Evolutionary conservation across 768 basidiomycete species (phyloP), one percentile per base, ranked within the genome.

Genomic region (Gymnopilus dilepis): DNA sequence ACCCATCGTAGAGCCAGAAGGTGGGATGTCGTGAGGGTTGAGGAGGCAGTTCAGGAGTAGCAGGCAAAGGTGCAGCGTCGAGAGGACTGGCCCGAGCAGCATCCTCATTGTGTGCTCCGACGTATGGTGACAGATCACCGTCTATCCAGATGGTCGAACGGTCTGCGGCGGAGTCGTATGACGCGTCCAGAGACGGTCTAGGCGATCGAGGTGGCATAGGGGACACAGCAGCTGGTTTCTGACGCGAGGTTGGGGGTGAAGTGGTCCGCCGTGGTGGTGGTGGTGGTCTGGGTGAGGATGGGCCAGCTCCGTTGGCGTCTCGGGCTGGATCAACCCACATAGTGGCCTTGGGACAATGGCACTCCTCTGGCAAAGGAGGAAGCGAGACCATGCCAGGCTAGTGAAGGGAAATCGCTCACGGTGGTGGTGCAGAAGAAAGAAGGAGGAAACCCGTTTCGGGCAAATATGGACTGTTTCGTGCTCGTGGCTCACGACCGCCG

Each of bases 1-100:
- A 81, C 12, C 82, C 82, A 61, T 83, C 82, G 63, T 77, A 76
- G 17, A 81, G 72, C 80, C 80, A 82, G 56, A 81, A 82, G 1
- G 75, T 74, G 11, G 70, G 61, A 43, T 74, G 71, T 13, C 71
- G 73, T 1, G 63, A 72, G 3, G 40, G 61, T 15, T 31, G 50
- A 4, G 22, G 43, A 24, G 12, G 52, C 7, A 28, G 22, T 24
- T 33, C 7, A 38, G n/a, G 22, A 21, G 28, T 17, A 50, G 47
- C 28, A 31, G 47, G 19, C 17, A 17, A n/a, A 5, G 47, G n/a
- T 38, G 37, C 34, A 6, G 21, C 26, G 6, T 8, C 9, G 17
- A 31, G 38, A 12, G 37, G 38, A 15, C 31, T 19, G 17, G 21
- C 11, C 15, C 22, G 21, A 19, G 41, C 43, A 2, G 22, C 38